phyloP scores from a whole-genome alignment of 2,329 filamentous ascomycete genomes.

The Coccinonectria pachysandricola region DNA sequence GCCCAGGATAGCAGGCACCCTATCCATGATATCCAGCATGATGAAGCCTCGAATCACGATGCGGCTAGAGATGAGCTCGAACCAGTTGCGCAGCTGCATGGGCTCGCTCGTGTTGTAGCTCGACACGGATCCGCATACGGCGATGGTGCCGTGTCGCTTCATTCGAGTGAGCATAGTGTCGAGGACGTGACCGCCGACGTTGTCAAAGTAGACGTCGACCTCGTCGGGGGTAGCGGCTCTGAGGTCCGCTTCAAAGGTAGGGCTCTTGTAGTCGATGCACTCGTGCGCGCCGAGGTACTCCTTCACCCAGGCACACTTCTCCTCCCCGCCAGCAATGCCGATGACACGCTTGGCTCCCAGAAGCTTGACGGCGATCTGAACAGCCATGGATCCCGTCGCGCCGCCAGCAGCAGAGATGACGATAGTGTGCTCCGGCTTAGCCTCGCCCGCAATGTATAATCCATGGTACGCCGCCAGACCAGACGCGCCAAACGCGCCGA shows the following conservation, averaged over 20 bases:
- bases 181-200: conserved; percentile 18
- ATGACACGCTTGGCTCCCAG: conserved; percentile 19
- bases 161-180: conserved; percentile 20
- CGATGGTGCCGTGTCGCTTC: conserved; percentile 16
- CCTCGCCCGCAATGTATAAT: conserved; percentile 14
- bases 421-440: conserved; percentile 19
- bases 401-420: conserved; percentile 20
- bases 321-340: conserved; percentile 18
- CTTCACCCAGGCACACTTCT: conserved; percentile 20
- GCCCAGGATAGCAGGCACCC: conserved; percentile 15
- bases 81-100: conserved; percentile 20
- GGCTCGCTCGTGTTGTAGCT: conserved; percentile 19
- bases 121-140: conserved; percentile 18
- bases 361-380: conserved; percentile 20
- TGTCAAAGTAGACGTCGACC: conserved; percentile 21
- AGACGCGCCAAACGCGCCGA: conserved; percentile 20
- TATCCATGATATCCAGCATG: conserved; percentile 21
- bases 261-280: conserved; percentile 22
- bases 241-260: conserved; percentile 17
- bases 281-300: conserved; percentile 17
- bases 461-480: conserved; percentile 18
- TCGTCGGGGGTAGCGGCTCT: conserved; percentile 17
- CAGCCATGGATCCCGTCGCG: conserved; percentile 20
- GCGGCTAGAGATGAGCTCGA: conserved; percentile 18
- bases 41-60: conserved; percentile 19